These are phyloP conservation scores for Syzygium grande DNA, from an alignment of 345 rosid genomes.

Conservation along the genomic window DNA sequence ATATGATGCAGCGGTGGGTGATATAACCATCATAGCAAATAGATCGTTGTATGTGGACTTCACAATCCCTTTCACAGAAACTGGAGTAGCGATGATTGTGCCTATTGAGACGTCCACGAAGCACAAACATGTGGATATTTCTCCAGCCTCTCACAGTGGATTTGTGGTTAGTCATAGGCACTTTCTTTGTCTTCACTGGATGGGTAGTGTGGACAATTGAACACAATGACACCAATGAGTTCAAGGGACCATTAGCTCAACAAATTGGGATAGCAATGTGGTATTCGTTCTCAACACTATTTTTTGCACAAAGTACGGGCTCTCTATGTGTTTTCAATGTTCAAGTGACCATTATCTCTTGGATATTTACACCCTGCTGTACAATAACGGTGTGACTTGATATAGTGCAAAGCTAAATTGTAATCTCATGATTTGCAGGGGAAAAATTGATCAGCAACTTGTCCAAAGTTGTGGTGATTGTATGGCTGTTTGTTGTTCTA, in stretches of 20 bases:
- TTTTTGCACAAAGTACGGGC: constrained; percentile 36
- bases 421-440: constrained; percentile 10
- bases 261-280: constrained; percentile 26
- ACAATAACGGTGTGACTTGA: background rate
- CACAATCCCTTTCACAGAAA: constrained; percentile 36
- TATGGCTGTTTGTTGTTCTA: constrained; percentile 47
- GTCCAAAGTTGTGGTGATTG: constrained; percentile 35
- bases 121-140: constrained; percentile 40
- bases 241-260: constrained; percentile 25
- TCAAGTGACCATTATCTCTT: background rate
- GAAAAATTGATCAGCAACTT: constrained; percentile 34
- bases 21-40: constrained; percentile 25
- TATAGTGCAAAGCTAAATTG: background rate
- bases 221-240: constrained; percentile 16
- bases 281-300: constrained; percentile 45
- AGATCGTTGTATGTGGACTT: constrained; percentile 32
- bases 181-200: constrained; percentile 30
- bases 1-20: constrained; percentile 26
- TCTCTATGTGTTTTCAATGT: background rate
- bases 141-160: constrained; percentile 31
- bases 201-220: constrained; percentile 47
- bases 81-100: constrained; percentile 39
- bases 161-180: constrained; percentile 34
- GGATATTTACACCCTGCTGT: background rate
- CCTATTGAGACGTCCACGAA: constrained; percentile 1